Percentiles rank a stretch among this genome's conserved stretches.
Conservation (phyloP, 148 eudicot genomes). For the Rhododendron griersonianum region DNA sequence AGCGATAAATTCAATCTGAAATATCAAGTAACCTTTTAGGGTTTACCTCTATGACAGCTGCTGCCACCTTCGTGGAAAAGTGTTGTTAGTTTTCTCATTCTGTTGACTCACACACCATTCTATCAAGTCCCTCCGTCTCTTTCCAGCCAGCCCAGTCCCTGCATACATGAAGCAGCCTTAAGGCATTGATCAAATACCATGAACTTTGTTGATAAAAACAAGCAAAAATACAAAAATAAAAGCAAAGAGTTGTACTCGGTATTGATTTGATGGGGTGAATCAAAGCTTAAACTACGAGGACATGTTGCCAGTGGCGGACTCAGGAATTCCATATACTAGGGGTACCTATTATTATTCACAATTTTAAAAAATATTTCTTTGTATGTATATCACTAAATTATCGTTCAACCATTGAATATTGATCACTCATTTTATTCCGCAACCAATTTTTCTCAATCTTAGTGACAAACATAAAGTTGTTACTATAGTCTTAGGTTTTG, state of each 20-base stretch:
- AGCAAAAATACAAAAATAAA: background rate
- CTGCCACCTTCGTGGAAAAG: slow-evolving; percentile 53
- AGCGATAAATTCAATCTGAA: background rate
- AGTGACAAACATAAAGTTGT: too few species aligned
- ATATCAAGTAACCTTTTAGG: background rate
- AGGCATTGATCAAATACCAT: background rate
- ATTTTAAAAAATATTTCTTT: too few species aligned
- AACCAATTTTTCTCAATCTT: too few species aligned
- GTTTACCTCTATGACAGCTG: slow-evolving; percentile 72
- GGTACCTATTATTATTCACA: too few species aligned
- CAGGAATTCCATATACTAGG: too few species aligned
- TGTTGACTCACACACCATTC: slow-evolving; percentile 79
- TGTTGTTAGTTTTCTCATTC: slow-evolving; percentile 63
- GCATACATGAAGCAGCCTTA: background rate
- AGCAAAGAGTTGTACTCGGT: background rate
- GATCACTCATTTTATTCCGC: too few species aligned
- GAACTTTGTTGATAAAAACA: background rate
- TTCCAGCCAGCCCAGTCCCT: slow-evolving; percentile 26
- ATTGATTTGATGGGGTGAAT: background rate
- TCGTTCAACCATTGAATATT: too few species aligned
- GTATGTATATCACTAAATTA: too few species aligned
- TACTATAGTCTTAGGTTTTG: too few species aligned
- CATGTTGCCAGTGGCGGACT: background rate
- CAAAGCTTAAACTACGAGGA: background rate
- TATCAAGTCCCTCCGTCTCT: slow-evolving; percentile 85